Base-by-base conservation (phyloP, 106 monocot species). In the Alisma plantagoaquatica region DNA sequence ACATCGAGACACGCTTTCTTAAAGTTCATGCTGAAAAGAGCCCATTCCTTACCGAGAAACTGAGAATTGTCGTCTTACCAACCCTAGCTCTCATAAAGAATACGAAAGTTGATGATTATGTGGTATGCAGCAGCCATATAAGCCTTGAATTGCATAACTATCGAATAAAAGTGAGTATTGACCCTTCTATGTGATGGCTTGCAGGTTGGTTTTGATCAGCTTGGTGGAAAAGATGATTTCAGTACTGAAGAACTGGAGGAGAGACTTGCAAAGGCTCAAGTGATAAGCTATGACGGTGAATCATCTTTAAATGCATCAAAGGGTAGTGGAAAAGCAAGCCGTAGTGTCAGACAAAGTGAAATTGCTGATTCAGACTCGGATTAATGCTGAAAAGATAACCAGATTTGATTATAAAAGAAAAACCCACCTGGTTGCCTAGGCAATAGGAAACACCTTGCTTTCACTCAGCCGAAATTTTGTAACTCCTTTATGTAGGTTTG, bases 21-120 rank as follows among this genome's bases (percentile, higher is more conserved):
- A 98, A 90, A 71, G 54, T 98, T 62, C 89, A 98, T 75, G 98
- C 98, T 24, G 98, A 98, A 47, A 98, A 98, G 61, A 79, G 79
- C 44, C 98, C 89, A 17, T 98, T 98, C 71, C 54, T 98, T 29
- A 85, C 98, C 1, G 98, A 98, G 53, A 98, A 77, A 63, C 76
- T 98, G 10, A 85, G 74, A 64, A 60, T 98, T 14, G 66, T 77
- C 50, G 82, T 98, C 14, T 66, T 98, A 0, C 98, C 98, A 16
- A 98, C 90, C 12, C 89, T 98, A 45, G 98, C 98, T 60, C 79
- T 98, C 23, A 77, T 98, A 29, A 98, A 90, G 73, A 60, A 82
- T 46, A 71, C 90, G 30, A 98, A 98, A 77, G 98, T 86, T 23
- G 98, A 98, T 10, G 84, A 90, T 65, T 98, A 98, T 58, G 82